Percentiles rank a stretch among this genome's conserved stretches.
Conservation (phyloP, 2,329 filamentous ascomycete genomes). For the Hypoxylon sp. region DNA sequence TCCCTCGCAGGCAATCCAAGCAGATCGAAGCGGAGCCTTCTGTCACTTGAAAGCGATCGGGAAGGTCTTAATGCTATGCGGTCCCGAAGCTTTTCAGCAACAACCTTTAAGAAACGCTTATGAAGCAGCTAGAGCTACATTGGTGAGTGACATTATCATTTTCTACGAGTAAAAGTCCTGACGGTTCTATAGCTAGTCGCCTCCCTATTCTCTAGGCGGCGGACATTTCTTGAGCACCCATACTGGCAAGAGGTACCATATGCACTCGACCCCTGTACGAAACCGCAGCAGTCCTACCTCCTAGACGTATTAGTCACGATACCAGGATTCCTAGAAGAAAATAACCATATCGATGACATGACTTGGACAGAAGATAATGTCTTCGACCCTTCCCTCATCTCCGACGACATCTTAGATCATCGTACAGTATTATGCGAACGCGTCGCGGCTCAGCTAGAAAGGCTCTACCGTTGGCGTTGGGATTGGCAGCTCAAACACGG, state of each 20-base stretch:
- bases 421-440: constrained; percentile 10
- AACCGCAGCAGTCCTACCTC: constrained; percentile 30
- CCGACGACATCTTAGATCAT: constrained; percentile 8
- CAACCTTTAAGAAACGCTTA: constrained; percentile 34
- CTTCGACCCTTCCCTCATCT: constrained; percentile 1
- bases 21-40: constrained; percentile 25
- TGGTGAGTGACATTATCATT: constrained; percentile 26
- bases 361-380: constrained; percentile 3
- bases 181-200: constrained; percentile 29
- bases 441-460: constrained; percentile 24
- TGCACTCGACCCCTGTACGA: constrained; percentile 23
- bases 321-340: constrained; percentile 33
- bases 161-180: too few relatives aligned
- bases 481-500: constrained; percentile 31
- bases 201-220: constrained; percentile 28
- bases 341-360: constrained; percentile 8
- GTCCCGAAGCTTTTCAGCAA: constrained; percentile 30
- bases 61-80: constrained; percentile 28
- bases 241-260: constrained; percentile 32
- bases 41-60: constrained; percentile 31
- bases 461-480: constrained; percentile 35
- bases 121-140: constrained; percentile 34
- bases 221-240: constrained; percentile 31
- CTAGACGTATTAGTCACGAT: constrained; percentile 32
- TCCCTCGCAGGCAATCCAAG: constrained; percentile 29